Conservation (phyloP, 192 early-diverging fungal genomes). For the Polychytrium aggregatum region DNA sequence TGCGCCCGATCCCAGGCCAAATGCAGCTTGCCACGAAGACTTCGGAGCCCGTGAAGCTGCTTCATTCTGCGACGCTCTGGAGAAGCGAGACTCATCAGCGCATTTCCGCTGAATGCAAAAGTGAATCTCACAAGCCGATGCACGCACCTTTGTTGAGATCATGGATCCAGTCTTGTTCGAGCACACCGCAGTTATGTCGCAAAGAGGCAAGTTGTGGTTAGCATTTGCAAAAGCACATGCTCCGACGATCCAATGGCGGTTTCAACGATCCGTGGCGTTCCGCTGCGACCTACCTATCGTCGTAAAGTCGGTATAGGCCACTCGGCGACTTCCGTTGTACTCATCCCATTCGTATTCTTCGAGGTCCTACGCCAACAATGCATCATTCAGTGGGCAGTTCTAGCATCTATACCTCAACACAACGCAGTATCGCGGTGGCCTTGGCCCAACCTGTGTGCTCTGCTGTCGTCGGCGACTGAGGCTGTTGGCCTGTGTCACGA, state of each 20-base stretch:
- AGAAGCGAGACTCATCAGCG: slow-evolving; percentile 1
- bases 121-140: slow-evolving; percentile 18
- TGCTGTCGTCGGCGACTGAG: no score
- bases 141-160: slow-evolving; percentile 71
- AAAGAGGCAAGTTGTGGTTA: not conserved
- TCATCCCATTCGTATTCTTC: no score
- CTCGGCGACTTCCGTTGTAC: slow-evolving; percentile 13
- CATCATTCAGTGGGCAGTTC: no score
- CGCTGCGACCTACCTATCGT: slow-evolving; percentile 29
- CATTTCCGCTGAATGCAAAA: not conserved
- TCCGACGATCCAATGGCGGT: not conserved
- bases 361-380: no score
- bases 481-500: no score
- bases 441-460: no score
- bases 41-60: not conserved
- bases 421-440: no score
- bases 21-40: slow-evolving; percentile 2
- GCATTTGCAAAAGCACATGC: not conserved
- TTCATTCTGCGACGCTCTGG: not conserved
- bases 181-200: not conserved
- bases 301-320: slow-evolving; percentile 40
- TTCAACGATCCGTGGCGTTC: not conserved
- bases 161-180: slow-evolving; percentile 67
- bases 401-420: no score
- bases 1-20: slow-evolving; percentile 16